A percentile compares a stretch with the other conserved stretches of the same genome.
These are phyloP conservation scores for Vicia faba DNA, from an alignment of 306 rosid species.

Conservation along the genomic window DNA sequence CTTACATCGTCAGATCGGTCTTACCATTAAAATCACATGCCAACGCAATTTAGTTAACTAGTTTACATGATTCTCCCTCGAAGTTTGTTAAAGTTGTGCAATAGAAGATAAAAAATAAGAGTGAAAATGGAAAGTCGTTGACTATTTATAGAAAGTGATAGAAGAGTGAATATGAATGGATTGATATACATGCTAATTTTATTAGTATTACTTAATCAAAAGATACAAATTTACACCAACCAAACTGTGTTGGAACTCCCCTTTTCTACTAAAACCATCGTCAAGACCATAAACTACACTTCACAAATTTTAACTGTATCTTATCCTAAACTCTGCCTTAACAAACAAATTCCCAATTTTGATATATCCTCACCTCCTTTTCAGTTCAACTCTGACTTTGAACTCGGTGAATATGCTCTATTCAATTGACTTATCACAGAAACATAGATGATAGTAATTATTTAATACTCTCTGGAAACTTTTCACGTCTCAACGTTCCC, in stretches of 20 bases:
- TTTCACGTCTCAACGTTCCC: conserved; percentile 29
- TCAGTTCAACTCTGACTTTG: background rate
- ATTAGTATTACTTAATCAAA: too few relatives aligned
- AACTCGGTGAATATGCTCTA: background rate
- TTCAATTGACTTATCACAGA: conserved; percentile 35
- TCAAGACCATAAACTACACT: conserved; percentile 32
- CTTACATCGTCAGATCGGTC: too few relatives aligned
- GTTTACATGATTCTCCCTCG: too few relatives aligned
- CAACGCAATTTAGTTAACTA: too few relatives aligned
- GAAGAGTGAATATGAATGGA: too few relatives aligned
- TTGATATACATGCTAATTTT: too few relatives aligned
- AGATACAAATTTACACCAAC: too few relatives aligned
- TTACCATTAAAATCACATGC: too few relatives aligned
- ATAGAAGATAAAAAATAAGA: too few relatives aligned
- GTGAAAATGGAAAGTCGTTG: too few relatives aligned
- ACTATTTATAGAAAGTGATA: too few relatives aligned
- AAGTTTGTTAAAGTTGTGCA: too few relatives aligned
- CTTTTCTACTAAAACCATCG: background rate
- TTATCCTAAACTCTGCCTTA: conserved; percentile 24
- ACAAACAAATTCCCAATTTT: conserved; percentile 6
- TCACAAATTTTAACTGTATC: conserved; percentile 13
- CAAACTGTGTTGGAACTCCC: conserved; percentile 32
- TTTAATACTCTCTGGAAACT: background rate
- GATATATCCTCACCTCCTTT: conserved; percentile 23
- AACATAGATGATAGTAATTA: background rate